Base-by-base conservation (phyloP, 2,329 filamentous ascomycete species). In the Fusarium beomiforme region DNA sequence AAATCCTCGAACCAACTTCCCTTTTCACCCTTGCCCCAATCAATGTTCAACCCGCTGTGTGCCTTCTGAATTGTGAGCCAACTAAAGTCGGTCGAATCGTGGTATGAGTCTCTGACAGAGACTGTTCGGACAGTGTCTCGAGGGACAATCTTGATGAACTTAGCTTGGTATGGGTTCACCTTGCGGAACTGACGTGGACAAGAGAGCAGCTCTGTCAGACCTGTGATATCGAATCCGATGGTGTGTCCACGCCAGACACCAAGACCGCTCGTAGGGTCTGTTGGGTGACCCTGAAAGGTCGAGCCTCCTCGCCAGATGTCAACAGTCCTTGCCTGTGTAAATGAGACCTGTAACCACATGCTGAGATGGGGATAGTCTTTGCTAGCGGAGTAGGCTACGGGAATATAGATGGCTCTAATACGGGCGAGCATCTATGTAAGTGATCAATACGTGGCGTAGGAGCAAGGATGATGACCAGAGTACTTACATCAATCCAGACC, bases 221-320 rank as follows among this genome's bases (percentile, higher is more conserved):
- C 19, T 3, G 26, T 31, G 14, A 31, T 47, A 8, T 47, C 19
- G 8, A 47, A 46, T 3, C 24, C 19, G 8, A 46, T 21, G 3
- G 43, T 21, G 3, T 21, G 6, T 8, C 21, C 6, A 2, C 43
- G 24, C 43, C 19, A 11, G 3, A 46, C 9, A 5, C 6, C 6
- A 0, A 46, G 19, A 6, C 24, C 26, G 3, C 3, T 16, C 4
- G 13, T 21, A 1, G 19, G 10, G 4, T 2, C 5, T 5, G 19
- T 46, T 17, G 29, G 12, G 11, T 46, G 19, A 5, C 24, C 13
- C 8, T 14, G 3, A 1, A 46, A 46, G 5, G 19, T 5, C 8
- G 12, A n/a, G 43, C 19, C 26, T n/a, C 43, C 26, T 4, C 26
- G 19, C 26, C 26, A 47, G 13, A 47, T 47, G 3, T 21, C 4